These are phyloP conservation scores for Raffaelea deltoideospora DNA, from an alignment of 2,329 filamentous ascomycete genomes.

Conservation along the genomic window DNA sequence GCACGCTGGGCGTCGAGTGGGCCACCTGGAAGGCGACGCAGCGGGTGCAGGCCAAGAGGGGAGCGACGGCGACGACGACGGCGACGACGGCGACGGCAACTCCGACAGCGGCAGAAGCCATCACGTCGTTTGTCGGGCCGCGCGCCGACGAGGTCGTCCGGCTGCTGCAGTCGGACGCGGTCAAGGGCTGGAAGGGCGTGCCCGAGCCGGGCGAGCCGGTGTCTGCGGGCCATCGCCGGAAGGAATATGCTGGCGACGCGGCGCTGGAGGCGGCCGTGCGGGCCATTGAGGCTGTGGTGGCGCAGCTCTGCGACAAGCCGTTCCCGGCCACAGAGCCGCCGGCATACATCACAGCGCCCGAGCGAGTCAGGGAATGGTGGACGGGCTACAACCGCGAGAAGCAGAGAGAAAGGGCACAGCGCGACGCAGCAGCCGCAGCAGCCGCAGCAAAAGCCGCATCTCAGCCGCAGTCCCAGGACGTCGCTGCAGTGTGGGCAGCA, in stretches of 20 bases:
- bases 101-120: too few species aligned
- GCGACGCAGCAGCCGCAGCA: slow-evolving; percentile 11
- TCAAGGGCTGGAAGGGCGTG: slow-evolving; percentile 26
- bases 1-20: slow-evolving; percentile 6
- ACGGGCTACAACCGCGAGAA: slow-evolving; percentile 26
- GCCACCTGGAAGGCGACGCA: slow-evolving; percentile 8
- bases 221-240: slow-evolving; percentile 14
- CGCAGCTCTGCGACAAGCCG: slow-evolving; percentile 26
- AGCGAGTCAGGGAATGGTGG: slow-evolving; percentile 37
- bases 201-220: slow-evolving; percentile 22
- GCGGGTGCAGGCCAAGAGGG: slow-evolving; percentile 1
- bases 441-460: slow-evolving; percentile 1
- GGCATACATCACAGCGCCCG: slow-evolving; percentile 32
- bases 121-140: slow-evolving; percentile 7
- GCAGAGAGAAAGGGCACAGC: slow-evolving; percentile 19
- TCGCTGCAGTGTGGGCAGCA: slow-evolving; percentile 21
- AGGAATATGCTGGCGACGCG: slow-evolving; percentile 27
- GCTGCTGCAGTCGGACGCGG: slow-evolving; percentile 27
- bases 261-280: slow-evolving; percentile 26
- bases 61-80: slow-evolving; percentile 12
- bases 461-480: slow-evolving; percentile 12
- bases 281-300: slow-evolving; percentile 26
- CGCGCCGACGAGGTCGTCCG: slow-evolving; percentile 25
- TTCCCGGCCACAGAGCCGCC: slow-evolving; percentile 37
- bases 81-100: background rate